Evolutionary conservation across 1,139 yeast species (phyloP), one percentile per base, ranked within the genome.

Genomic region (Debaryomycetaceae sp.): DNA sequence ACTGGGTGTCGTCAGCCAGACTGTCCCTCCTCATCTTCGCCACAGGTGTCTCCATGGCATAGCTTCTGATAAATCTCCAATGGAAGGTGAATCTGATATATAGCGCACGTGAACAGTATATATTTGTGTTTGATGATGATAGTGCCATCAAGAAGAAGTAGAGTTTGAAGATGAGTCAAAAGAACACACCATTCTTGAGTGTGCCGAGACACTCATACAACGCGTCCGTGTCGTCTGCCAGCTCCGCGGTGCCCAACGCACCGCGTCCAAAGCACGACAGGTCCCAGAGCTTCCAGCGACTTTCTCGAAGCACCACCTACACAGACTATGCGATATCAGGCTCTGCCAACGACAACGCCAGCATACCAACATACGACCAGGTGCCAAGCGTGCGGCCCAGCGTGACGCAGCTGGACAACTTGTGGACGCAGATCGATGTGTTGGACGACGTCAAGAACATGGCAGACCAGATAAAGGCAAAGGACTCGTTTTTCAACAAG

Each of bases 351-450:
- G 69, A 65, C 39, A 52, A 55, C 17, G 66, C 62, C 31, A 70
- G 75, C 53, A 43, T 68, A 11, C 57, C 65, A 9, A 64, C 76
- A 2, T 57, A 65, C 24, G 85, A 80, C 54, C 66, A 65, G 43
- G 59, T 78, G 7, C 76, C 79, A 20, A 66, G 76, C 6, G 71
- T 78, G 1, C 64, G 69, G 39, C 83, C 86, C 5, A 68, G 70
- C 45, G 78, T 76, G 11, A 76, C 83, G 38, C 70, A 76, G 49
- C 89, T 83, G 68, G 96, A 88, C 62, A 76, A 80, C 55, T 68
- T 88, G 42, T 90, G 96, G 96, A 84, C 95, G 3, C 95, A 89
- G 56, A 84, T 90, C 40, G 96, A 87, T 57, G 87, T 87, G 1
- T 70, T 91, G 49, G 93, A 88, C 53, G 96, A 88, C 53, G 95